Base-by-base conservation (phyloP, 1,139 yeast species). In the Debaryomyces sp. region DNA sequence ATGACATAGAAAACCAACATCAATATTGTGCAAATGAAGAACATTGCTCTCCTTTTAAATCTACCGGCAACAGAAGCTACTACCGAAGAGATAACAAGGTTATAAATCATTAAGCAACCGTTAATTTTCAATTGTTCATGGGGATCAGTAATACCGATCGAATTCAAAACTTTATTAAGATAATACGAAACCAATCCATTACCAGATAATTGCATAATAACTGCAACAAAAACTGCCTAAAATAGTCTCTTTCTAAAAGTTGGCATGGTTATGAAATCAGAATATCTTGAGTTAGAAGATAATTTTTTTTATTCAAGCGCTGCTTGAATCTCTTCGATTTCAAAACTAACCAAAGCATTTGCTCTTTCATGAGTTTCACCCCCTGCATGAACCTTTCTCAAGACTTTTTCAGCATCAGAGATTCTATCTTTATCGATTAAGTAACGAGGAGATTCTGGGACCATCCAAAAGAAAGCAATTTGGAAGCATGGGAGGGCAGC, bases 151-250 rank as follows among this genome's bases (percentile, higher is more conserved):
- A 78, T 74, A 48, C 84, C 83, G 56, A 79, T 76, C 9, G 81
- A 71, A 51, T 69, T 62, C 57, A 80, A 68, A 24, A 80, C 82
- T 52, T 70, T 70, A 46, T 70, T 71, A 53, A 80, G 63, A 59
- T 80, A 80, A 64, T 78, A 79, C 0, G 82, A 75, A 22, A 79
- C 80, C 46, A 80, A 67, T 47, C 81, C 82, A 53, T 78, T 78
- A 57, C 84, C 84, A 38, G 78, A 72, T 48, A 78, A 67, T 56
- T 79, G 82, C 71, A 74, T 72, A 59, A 75, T 64, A 17, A 65
- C 54, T 33, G 73, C 71, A 38, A 70, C 60, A 55, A 68, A 67
- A 32, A 64, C 29, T 23, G 63, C 52, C 48, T 77, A 64, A 53
- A 73, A 75, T 13, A 71, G 58, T 66, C 83, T 73, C 56, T 70